Evolutionary conservation across 2,329 filamentous ascomycete genomes (phyloP).

Genomic region (Didymella pomorum): DNA sequence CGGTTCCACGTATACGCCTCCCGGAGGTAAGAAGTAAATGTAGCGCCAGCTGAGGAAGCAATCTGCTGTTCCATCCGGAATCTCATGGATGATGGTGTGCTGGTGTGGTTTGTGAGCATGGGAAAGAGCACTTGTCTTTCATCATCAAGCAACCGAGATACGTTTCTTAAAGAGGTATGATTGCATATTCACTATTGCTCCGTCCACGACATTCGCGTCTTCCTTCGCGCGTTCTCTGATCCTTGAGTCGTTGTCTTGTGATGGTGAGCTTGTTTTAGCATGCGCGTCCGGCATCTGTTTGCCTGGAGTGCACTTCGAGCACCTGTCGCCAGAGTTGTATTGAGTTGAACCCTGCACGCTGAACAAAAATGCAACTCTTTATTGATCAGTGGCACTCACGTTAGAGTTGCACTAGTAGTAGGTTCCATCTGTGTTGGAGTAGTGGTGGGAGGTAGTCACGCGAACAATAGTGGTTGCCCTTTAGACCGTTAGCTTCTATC

Average conservation of each 20-base stretch:
- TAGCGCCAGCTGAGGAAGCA: background rate
- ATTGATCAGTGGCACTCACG: background rate
- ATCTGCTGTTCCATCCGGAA: background rate
- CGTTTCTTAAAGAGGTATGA: no score
- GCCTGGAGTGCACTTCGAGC: background rate
- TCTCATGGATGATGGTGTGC: background rate
- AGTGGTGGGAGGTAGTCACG: conserved; percentile 50
- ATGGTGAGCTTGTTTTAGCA: background rate
- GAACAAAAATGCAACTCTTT: background rate
- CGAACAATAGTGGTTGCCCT: conserved; percentile 46
- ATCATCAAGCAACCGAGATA: background rate
- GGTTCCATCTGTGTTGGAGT: conserved; percentile 32
- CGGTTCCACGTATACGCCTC: conserved; percentile 34
- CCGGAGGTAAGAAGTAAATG: background rate
- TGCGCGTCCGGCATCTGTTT: background rate
- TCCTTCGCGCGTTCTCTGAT: background rate
- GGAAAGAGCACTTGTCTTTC: background rate
- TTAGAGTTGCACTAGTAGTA: conserved; percentile 40
- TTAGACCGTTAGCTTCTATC: background rate
- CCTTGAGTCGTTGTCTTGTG: background rate
- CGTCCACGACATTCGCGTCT: background rate
- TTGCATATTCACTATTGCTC: background rate
- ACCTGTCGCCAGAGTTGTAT: background rate
- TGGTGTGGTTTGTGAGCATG: background rate
- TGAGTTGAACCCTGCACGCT: background rate